Evolutionary conservation across 139 green algal species (phyloP), one percentile per base, ranked within the genome.

Genomic region (Volvox africanus): DNA sequence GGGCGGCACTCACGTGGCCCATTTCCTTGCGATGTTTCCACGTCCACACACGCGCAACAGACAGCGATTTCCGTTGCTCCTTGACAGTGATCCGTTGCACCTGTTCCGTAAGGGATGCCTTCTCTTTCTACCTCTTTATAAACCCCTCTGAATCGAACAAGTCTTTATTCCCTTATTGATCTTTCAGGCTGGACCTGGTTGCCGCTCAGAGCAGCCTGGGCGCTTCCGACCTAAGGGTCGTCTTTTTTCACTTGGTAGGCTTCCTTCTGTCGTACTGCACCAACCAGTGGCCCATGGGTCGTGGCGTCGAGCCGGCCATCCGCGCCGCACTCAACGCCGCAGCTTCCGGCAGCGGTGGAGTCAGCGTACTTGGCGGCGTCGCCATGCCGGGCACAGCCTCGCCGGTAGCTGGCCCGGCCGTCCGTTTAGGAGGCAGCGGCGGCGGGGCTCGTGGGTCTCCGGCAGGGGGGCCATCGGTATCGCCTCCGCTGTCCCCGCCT

Each of bases 261-360:
- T 94, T 94, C 88, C 86, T 97, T 13, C 87, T 96, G n/a, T 94
- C 91, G 19, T 96, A 94, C 88, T 92, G 88, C 86, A 95, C 92
- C 30, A 93, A 92, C 82, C 84, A 91, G 62, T 94, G 93, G 93
- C 87, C 80, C 26, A 26, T 20, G 16, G 83, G 75, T 0, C 17
- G 21, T 21, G 24, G 28, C 21, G 55, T 82, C 0, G 90, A 88
- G 83, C 75, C 30, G 20, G 81, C 87, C 71, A 89, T 85, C 50
- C 32, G 32, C 37, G 86, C 86, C 1, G 86, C 86, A 30, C 86
- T 90, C 37, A 61, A 44, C 16, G 86, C 86, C 9, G 36, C 55
- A 33, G 81, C 86, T 11, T 21, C 61, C 33, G 36, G 26, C 30
- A 62, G 71, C 33, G 36, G 33, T 33, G 69, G 71, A 37, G 36